Evolutionary conservation across 371 early-diverging fungal genomes (phyloP).

Genomic region (Actinomortierella wolfii): DNA sequence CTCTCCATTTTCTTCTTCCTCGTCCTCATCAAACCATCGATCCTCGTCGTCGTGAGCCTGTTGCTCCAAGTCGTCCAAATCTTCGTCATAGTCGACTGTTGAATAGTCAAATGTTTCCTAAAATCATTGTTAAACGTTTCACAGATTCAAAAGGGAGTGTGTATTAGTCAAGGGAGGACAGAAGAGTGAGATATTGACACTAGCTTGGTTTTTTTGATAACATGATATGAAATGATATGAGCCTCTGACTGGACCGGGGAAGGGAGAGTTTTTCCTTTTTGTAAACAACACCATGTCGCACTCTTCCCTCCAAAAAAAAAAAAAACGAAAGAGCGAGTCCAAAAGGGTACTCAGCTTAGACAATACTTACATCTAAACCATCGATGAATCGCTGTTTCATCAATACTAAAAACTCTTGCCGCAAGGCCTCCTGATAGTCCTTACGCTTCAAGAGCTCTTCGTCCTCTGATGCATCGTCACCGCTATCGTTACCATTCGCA

Average conservation of each 20-base stretch:
- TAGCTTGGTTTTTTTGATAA: no score
- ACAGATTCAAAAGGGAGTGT: no score
- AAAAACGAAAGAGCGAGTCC: no score
- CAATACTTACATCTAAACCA: slow-evolving; percentile 15
- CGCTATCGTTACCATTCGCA: slow-evolving; percentile 17
- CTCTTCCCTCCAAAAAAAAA: background rate
- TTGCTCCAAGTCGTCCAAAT: slow-evolving; percentile 44
- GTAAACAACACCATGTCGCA: no score
- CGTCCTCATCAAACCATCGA: slow-evolving; percentile 32
- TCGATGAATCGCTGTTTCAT: slow-evolving; percentile 42
- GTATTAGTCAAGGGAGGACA: no score
- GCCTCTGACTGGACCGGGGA: background rate
- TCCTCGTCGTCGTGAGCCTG: slow-evolving; percentile 36
- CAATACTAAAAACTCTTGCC: slow-evolving; percentile 30
- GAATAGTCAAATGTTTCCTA: slow-evolving; percentile 35
- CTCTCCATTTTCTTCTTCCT: background rate
- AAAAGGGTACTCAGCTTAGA: no score
- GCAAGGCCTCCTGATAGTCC: slow-evolving; percentile 24
- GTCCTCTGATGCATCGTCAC: slow-evolving; percentile 13
- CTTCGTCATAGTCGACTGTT: slow-evolving; percentile 34
- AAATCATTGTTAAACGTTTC: no score
- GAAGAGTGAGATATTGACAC: no score
- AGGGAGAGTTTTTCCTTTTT: background rate
- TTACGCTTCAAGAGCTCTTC: slow-evolving; percentile 37
- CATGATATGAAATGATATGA: background rate